A percentile compares a stretch with the other conserved stretches of the same genome.
Evolutionary conservation across 352 stramenopile species (phyloP).

Genomic region (Thalassiosira hispida): DNA sequence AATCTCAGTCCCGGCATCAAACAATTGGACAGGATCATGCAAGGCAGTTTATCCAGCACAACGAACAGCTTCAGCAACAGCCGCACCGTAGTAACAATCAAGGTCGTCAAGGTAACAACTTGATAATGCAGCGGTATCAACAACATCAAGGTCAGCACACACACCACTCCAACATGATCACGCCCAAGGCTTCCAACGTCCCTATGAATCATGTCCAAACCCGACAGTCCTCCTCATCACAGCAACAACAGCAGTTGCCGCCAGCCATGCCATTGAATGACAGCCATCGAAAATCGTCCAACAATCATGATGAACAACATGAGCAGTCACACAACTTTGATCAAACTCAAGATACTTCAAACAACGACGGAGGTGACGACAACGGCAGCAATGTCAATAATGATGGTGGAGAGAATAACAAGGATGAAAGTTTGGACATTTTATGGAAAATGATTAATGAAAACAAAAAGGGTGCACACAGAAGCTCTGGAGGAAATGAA

Average conservation of each 20-base stretch:
- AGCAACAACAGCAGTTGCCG: background rate
- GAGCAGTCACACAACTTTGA: no score
- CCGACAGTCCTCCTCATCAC: background rate
- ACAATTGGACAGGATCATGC: background rate
- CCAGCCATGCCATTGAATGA: background rate
- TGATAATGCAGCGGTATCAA: background rate
- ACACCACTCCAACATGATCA: background rate
- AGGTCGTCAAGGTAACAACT: background rate
- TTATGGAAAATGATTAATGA: constrained; percentile 2
- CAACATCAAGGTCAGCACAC: background rate
- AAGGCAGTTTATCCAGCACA: background rate
- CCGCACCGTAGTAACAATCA: no score
- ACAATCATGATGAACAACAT: no score
- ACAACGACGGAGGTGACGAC: no score
- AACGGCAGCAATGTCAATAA: background rate
- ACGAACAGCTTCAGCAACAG: background rate
- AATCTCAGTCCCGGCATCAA: background rate
- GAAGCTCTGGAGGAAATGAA: background rate
- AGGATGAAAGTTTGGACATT: background rate
- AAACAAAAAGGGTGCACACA: background rate
- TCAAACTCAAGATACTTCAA: no score
- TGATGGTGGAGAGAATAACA: background rate
- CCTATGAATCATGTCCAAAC: background rate
- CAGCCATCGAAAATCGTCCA: background rate
- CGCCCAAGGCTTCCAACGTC: background rate